phyloP scores from a whole-genome alignment of 202 grass and related monocot genomes.

The Setaria viridis region DNA sequence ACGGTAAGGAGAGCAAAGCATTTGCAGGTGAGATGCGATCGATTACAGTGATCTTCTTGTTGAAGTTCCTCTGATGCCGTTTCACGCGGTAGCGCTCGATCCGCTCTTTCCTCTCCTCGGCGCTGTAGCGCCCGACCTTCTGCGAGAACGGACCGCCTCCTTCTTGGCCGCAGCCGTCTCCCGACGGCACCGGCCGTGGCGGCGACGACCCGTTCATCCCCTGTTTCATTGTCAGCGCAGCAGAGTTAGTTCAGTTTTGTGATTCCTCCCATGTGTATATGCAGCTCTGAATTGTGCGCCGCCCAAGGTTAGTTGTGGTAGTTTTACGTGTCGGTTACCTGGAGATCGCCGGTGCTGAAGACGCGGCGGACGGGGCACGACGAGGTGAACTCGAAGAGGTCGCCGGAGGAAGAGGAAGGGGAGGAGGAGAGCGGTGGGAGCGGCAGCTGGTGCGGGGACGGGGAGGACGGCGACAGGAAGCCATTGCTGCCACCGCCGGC shows the following conservation, averaged over 20 bases:
- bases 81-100: slow-evolving; percentile 83
- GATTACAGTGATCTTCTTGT: slow-evolving; percentile 94
- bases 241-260: slow-evolving; percentile 27
- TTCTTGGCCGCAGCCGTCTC: slow-evolving; percentile 59
- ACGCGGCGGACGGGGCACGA: slow-evolving; percentile 65
- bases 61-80: slow-evolving; percentile 81
- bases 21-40: slow-evolving; percentile 5
- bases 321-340: slow-evolving; percentile 44
- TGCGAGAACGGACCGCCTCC: slow-evolving; percentile 52
- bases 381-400: slow-evolving; percentile 61
- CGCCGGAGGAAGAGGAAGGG: slow-evolving; percentile 70
- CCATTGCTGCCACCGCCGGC: not conserved
- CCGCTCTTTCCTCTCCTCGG: slow-evolving; percentile 83
- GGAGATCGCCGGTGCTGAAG: slow-evolving; percentile 90
- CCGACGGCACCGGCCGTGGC: slow-evolving; percentile 20
- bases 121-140: slow-evolving; percentile 78
- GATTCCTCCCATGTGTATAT: not conserved
- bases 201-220: slow-evolving; percentile 67
- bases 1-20: not conserved
- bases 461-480: slow-evolving; percentile 48
- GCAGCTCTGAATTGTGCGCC: not conserved
- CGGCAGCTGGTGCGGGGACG: slow-evolving; percentile 46
- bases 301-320: not conserved
- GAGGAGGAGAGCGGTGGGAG: slow-evolving; percentile 54
- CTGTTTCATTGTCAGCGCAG: slow-evolving; percentile 51